A percentile compares a stretch with the other conserved stretches of the same genome.
Conservation (phyloP, 148 eudicot species). For the Polygonum maritimum region DNA sequence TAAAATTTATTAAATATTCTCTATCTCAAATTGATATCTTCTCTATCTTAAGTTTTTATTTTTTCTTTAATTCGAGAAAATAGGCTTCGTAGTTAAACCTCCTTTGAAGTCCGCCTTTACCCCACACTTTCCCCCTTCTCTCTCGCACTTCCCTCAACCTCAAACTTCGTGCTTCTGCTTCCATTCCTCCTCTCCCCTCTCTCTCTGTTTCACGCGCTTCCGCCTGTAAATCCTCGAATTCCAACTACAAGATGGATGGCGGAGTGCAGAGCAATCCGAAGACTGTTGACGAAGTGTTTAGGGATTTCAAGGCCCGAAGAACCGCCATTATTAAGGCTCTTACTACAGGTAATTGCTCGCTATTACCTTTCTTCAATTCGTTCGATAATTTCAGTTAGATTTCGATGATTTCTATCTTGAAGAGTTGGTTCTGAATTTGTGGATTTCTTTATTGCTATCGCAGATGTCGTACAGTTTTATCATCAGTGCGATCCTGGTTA, state of each 20-base stretch:
- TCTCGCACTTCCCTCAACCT: not conserved
- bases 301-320: slow-evolving; percentile 54
- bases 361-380: not conserved
- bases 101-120: not conserved
- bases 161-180: not conserved
- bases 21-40: too few species aligned
- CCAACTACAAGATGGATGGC: slow-evolving; percentile 20
- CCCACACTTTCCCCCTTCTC: not conserved
- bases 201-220: not conserved
- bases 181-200: not conserved
- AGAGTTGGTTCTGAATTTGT: not conserved
- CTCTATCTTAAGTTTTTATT: too few species aligned
- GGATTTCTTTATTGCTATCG: not conserved
- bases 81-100: not conserved
- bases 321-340: slow-evolving; percentile 52
- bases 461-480: slow-evolving; percentile 36
- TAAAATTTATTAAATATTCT: too few species aligned
- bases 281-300: slow-evolving; percentile 55
- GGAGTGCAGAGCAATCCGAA: slow-evolving; percentile 40
- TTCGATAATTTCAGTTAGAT: not conserved
- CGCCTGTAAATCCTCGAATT: not conserved
- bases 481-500: slow-evolving; percentile 47
- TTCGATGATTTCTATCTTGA: not conserved
- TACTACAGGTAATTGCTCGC: slow-evolving; percentile 25
- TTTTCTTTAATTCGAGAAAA: too few species aligned